Conservation (phyloP, 108 stramenopile species). For the Skeletonema grethae region DNA sequence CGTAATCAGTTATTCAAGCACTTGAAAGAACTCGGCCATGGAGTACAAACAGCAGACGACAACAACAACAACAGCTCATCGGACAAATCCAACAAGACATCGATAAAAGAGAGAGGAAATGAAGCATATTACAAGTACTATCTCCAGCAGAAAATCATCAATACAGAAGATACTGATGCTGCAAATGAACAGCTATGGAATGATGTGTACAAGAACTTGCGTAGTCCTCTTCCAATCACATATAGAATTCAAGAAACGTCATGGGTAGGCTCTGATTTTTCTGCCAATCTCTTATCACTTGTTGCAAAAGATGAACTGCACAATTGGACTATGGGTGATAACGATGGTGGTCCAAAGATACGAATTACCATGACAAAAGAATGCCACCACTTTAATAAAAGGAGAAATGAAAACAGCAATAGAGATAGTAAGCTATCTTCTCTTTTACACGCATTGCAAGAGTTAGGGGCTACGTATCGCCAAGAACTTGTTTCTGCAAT, state of each 20-base stretch:
- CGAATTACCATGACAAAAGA: slow-evolving; percentile 12
- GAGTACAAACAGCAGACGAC: slow-evolving; percentile 1
- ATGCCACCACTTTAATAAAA: slow-evolving; percentile 1
- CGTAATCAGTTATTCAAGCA: slow-evolving; percentile 39
- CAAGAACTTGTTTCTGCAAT: slow-evolving; percentile 97
- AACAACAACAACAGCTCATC: not conserved
- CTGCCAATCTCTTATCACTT: not conserved
- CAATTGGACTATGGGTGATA: not conserved
- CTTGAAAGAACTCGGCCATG: slow-evolving; percentile 14
- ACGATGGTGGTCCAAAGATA: slow-evolving; percentile 1
- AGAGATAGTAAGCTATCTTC: slow-evolving; percentile 3
- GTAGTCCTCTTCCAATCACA: slow-evolving; percentile 14
- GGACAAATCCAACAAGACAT: not conserved
- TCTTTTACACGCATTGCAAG: slow-evolving; percentile 11
- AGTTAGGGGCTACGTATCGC: slow-evolving; percentile 37
- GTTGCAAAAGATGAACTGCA: slow-evolving; percentile 4
- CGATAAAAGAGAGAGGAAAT: slow-evolving; percentile 4
- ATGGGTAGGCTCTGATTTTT: slow-evolving; percentile 12
- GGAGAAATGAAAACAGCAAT: not conserved
- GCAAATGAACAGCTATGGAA: slow-evolving; percentile 9
- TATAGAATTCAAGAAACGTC: slow-evolving; percentile 17
- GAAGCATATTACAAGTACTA: slow-evolving; percentile 17
- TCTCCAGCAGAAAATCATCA: slow-evolving; percentile 11
- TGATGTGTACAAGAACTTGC: slow-evolving; percentile 6
- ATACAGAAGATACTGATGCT: not conserved